Evolutionary conservation across 169 alveolate species (phyloP).

Genomic region (Eimeria falciformis): DNA sequence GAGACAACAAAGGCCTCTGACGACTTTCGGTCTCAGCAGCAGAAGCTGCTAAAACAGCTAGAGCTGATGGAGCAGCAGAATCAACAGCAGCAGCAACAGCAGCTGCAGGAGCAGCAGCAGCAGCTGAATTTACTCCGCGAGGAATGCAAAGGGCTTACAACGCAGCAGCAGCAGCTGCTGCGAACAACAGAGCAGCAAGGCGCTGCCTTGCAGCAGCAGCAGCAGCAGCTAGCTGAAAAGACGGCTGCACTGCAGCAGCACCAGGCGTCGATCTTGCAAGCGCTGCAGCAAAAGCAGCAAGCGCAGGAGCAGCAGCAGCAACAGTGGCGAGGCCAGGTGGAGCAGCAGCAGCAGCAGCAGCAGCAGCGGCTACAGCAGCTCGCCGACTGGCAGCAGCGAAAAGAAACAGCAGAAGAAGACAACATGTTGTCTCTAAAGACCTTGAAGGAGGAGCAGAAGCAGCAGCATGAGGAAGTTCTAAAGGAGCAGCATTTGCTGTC

Average conservation of each 20-base stretch:
- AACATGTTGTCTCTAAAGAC: neutral
- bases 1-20: neutral
- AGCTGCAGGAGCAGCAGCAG: neutral
- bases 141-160: neutral
- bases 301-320: neutral
- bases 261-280: neutral
- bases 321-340: neutral
- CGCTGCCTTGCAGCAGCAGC: neutral
- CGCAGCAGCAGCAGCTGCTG: slow-evolving; percentile 5
- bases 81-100: slow-evolving; percentile 22
- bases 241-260: neutral
- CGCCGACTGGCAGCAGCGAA: neutral
- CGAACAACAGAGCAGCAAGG: neutral
- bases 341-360: slow-evolving; percentile 15
- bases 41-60: neutral
- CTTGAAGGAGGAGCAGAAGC: neutral
- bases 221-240: neutral
- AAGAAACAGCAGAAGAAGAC: neutral
- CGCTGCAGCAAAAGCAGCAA: too few relatives aligned
- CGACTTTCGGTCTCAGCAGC: neutral
- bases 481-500: neutral
- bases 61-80: neutral
- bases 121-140: neutral
- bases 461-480: neutral
- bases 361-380: neutral